These are phyloP conservation scores for Suhomyces vadensis DNA, from an alignment of 805 yeast genomes.

Conservation along the genomic window DNA sequence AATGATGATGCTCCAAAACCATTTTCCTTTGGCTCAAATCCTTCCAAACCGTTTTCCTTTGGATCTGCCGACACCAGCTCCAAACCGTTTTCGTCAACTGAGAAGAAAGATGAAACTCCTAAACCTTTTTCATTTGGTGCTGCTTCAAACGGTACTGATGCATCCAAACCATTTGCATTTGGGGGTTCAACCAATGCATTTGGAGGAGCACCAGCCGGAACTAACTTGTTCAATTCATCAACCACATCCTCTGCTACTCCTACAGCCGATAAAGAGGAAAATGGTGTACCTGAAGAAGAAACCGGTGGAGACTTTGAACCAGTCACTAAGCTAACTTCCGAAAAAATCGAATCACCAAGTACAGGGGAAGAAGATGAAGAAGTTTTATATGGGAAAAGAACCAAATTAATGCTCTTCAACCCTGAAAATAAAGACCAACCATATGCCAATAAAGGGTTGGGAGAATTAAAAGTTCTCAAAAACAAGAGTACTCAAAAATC, in stretches of 20 bases:
- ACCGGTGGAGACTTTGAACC: constrained; percentile 50
- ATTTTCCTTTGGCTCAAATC: neutral
- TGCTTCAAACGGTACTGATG: constrained; percentile 5
- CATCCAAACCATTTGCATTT: constrained; percentile 20
- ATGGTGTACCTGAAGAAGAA: constrained; percentile 43
- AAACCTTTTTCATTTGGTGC: constrained; percentile 14
- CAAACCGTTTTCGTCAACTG: too few relatives aligned
- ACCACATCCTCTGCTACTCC: constrained; percentile 15
- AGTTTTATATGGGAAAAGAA: constrained; percentile 59
- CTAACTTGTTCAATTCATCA: constrained; percentile 11
- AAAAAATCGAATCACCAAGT: constrained; percentile 47
- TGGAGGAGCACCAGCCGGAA: neutral
- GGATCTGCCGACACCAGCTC: constrained; percentile 7
- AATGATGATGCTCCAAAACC: constrained; percentile 9
- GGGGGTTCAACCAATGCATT: neutral
- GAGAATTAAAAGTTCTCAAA: constrained; percentile 73
- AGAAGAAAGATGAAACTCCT: constrained; percentile 5
- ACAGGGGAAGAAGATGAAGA: constrained; percentile 90
- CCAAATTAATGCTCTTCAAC: constrained; percentile 67
- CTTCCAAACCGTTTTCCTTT: constrained; percentile 3
- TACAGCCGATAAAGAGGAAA: constrained; percentile 19
- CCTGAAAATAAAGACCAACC: constrained; percentile 48
- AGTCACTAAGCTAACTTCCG: constrained; percentile 34
- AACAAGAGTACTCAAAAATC: constrained; percentile 60
- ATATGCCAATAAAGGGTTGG: constrained; percentile 72